These are phyloP conservation scores for Oidium heveae DNA, from an alignment of 2,329 filamentous ascomycete genomes.

Conservation along the genomic window DNA sequence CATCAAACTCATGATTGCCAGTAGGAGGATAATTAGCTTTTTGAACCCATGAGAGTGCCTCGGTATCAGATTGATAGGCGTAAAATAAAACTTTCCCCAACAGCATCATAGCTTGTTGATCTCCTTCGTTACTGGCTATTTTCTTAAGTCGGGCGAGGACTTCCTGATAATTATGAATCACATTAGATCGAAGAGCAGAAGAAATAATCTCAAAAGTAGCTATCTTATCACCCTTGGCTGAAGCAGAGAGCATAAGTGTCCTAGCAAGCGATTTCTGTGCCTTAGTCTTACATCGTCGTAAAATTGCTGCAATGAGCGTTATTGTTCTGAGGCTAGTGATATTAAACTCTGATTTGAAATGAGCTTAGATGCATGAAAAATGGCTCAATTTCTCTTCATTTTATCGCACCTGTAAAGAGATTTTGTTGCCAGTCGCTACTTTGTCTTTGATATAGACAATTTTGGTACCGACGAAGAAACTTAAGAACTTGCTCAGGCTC, in stretches of 20 bases:
- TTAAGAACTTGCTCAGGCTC: conserved; percentile 7
- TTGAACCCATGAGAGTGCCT: conserved; percentile 9
- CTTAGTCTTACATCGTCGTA: conserved; percentile 5
- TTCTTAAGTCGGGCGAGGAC: conserved; percentile 6
- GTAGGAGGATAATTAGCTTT: conserved; percentile 6
- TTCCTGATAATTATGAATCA: conserved; percentile 1
- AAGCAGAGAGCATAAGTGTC: conserved; percentile 8
- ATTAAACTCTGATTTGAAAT: conserved; percentile 3
- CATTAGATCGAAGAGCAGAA: conserved; percentile 3
- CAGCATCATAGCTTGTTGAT: conserved; percentile 11
- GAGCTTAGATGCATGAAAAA: not conserved
- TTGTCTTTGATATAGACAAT: not conserved
- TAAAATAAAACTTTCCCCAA: conserved; percentile 9
- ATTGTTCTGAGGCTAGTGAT: conserved; percentile 7
- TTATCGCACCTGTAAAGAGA: conserved; percentile 7
- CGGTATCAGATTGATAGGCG: conserved; percentile 3
- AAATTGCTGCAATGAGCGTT: conserved; percentile 6
- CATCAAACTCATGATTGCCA: conserved; percentile 7
- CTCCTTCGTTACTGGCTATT: conserved; percentile 8
- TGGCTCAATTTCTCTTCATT: not conserved
- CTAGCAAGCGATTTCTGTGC: conserved; percentile 7
- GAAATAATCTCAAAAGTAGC: conserved; percentile 9
- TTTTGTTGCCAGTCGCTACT: conserved; percentile 5
- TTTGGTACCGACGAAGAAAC: conserved; percentile 7
- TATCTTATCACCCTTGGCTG: conserved; percentile 9